Base-by-base conservation (phyloP, 495 filamentous ascomycete species). In the Acidiella bohemica region DNA sequence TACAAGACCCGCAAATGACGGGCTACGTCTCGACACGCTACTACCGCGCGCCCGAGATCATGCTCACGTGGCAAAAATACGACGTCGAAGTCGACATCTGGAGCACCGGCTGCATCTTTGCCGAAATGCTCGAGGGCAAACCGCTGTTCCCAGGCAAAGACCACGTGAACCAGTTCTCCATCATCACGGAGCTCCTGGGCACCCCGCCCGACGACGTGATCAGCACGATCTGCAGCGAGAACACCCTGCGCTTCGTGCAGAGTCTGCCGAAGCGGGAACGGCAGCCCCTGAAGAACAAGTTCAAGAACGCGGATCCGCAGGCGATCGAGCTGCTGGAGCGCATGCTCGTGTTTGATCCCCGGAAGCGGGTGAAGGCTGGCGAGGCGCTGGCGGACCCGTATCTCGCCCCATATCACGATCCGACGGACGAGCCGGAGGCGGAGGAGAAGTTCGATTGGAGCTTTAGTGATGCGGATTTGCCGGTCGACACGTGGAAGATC, bases 41-140 rank as follows among this genome's bases (percentile, higher is more conserved):
- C 70, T 97, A 97, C 67, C 80, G 90, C 35, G 90, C 90, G 4
- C 90, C 90, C 12, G 90, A 97, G 63, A 97, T 97, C 58, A 97
- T 97, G 90, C 84, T 97, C 53, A 97, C 90, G 31, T 97, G 90
- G 90, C 90, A 97, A 62, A 97, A 96, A 65, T 97, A 97, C 63
- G 90, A 97, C 53, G 84, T 95, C 31, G 92, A 96, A 67, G 90
- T 97, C 36, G 90, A 97, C 61, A 94, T 97, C 54, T 97, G 90
- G 90, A 95, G 88, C 56, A 88, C 92, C 8, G 90, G 88, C 40
- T 97, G 90, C 64, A 97, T 97, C 53, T 97, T 97, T 56, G 90
- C 90, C 33, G 90, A 97, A 63, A 97, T 97, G 90, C 67, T 97
- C 46, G 87, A 96, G 65, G 92, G 92, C 44, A 96, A 96, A 67